These are phyloP conservation scores for Eucalyptus rudis DNA, from an alignment of 345 rosid genomes.

Conservation along the genomic window DNA sequence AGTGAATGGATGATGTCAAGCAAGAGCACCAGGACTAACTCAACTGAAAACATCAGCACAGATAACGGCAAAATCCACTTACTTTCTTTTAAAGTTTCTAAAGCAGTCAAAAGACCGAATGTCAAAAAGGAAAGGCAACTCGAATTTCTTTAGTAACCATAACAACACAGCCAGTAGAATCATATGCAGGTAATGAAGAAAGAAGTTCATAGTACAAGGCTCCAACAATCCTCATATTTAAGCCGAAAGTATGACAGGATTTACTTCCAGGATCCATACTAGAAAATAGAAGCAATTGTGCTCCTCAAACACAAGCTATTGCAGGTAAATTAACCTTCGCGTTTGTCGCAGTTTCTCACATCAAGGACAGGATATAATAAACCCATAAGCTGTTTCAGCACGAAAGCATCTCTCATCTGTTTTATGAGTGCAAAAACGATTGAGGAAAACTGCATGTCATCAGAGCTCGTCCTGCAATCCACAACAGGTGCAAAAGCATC, in stretches of 20 bases:
- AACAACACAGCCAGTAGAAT: neutral
- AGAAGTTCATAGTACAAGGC: neutral
- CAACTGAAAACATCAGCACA: neutral
- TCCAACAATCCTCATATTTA: neutral
- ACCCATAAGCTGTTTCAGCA: neutral
- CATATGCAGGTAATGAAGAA: neutral
- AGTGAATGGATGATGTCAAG: neutral
- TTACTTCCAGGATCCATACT: neutral
- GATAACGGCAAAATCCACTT: neutral
- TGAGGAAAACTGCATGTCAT: neutral
- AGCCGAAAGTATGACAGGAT: neutral
- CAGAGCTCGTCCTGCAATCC: slow-evolving; percentile 40
- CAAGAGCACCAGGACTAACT: neutral
- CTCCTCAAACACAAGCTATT: neutral
- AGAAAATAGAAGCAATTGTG: neutral
- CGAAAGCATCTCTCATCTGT: neutral
- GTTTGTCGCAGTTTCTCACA: neutral
- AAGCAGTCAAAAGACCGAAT: neutral
- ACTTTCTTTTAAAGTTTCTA: neutral
- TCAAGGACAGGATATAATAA: neutral
- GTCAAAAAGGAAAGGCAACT: neutral
- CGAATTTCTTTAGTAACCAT: neutral
- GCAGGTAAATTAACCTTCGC: neutral
- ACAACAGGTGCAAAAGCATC: neutral
- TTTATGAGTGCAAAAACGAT: neutral